Conservation (phyloP, 2,329 filamentous ascomycete species). For the Claviceps paspali region DNA sequence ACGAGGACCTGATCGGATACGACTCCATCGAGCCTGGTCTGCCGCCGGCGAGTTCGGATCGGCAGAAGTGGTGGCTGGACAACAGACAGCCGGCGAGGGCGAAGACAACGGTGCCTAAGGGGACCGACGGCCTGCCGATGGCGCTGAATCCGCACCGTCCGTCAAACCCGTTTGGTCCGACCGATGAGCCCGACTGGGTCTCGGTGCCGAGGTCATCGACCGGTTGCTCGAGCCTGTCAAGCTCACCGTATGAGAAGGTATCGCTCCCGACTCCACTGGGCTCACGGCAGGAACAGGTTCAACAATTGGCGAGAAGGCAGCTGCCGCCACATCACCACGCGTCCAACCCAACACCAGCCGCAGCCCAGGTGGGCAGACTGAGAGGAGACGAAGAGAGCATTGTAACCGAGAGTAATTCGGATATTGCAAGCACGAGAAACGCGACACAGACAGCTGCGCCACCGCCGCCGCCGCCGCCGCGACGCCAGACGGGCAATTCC, state of each 20-base stretch:
- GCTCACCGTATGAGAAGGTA: conserved; percentile 43
- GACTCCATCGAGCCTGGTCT: conserved; percentile 69
- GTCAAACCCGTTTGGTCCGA: conserved; percentile 66
- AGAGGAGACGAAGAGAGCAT: conserved; percentile 24
- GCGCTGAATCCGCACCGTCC: conserved; percentile 58
- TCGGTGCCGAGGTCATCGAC: conserved; percentile 40
- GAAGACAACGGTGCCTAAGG: conserved; percentile 46
- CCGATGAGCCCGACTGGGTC: conserved; percentile 75
- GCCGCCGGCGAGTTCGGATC: conserved; percentile 50
- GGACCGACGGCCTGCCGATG: conserved; percentile 34
- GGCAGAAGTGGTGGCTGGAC: conserved; percentile 57
- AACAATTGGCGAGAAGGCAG: conserved; percentile 28
- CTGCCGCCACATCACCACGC: conserved; percentile 36
- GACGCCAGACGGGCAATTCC: conserved; percentile 23
- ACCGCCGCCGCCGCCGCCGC: conserved; percentile 25
- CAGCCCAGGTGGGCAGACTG: conserved; percentile 30
- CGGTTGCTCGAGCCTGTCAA: conserved; percentile 41
- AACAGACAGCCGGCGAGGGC: conserved; percentile 63
- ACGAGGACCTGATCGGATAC: conserved; percentile 70
- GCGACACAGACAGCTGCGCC: conserved; percentile 19
- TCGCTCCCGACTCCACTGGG: conserved; percentile 29
- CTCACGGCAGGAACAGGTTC: conserved; percentile 26
- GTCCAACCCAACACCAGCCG: conserved; percentile 24
- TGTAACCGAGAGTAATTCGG: conserved; percentile 5
- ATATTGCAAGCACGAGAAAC: conserved; percentile 3